Base-by-base conservation (phyloP, 257 asterid species). In the Jacaranda mimosifolia region DNA sequence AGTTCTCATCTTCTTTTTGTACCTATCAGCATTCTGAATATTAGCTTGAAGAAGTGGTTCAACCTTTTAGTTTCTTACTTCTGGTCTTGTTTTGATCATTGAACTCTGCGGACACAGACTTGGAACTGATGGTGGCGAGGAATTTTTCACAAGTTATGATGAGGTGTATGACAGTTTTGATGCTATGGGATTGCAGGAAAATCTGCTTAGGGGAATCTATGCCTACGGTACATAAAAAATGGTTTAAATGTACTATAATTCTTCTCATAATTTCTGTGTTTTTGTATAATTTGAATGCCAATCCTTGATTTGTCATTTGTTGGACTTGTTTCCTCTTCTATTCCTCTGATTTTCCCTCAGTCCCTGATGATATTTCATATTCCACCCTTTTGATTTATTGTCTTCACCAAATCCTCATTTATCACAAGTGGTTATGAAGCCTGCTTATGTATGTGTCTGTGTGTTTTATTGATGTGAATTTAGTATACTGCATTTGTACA, bases 131-230 rank as follows among this genome's bases (percentile, higher is more conserved):
- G 62, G 78, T 53, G 62, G 78, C 4, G 84, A 85, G 15, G 92
- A 88, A 1, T 88, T 88, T 75, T 84, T 88, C 79, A 88, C 90
- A 7, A 80, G 86, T 68, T 88, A 88, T 72, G 92, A 88, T 63
- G 92, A 86, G 77, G 92, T 88, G 63, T 77, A 84, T 4, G 89
- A 88, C 64, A 88, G 92, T 71, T 88, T 88, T 77, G 92, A 88
- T 83, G 76, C 85, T 13, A 88, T 88, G 92, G 88, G 90, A 58
- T 77, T 86, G 85, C 90, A 80, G 82, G 90, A 88, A 77, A 84
- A 88, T 68, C 87, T 86, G 49, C 87, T 86, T 17, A 84, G 92
- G 76, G 92, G 92, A 73, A 86, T 88, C 66, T 88, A 88, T 77
- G 92, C 92, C 57, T 88, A 88, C 36, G 92, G 92, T 87, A 87